Base-by-base conservation (phyloP, 257 asterid species). In the Echium plantagineum region DNA sequence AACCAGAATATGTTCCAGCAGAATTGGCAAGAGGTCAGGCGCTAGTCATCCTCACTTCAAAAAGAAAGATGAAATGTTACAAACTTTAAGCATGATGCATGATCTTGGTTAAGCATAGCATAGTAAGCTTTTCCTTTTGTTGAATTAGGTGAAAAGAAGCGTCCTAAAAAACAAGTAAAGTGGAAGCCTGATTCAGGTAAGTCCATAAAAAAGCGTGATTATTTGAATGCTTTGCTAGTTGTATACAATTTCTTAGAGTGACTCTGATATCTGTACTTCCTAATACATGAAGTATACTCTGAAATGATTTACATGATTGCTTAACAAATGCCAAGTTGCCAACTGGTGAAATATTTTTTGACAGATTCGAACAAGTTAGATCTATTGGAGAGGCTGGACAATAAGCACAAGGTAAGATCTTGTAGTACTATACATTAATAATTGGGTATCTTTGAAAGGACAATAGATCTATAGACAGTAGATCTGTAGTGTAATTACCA, bases 11-110 rank as follows among this genome's bases (percentile, higher is more conserved):
- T 70, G 64, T 82, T 63, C 95, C 95, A 7, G 90, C 82, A 30
- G 97, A 89, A 71, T 78, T 86, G 64, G 86, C 78, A 28, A 66
- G 64, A 80, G 89, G 88, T 77, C 35, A 57, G 64, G 73, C 26
- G 32, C 7, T 28, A 28, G 32, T 6, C 32, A 57, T 60, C 56
- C 48, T 55, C 55, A 57, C 52, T 46, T 46, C 52, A 42, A 58
- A 17, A 49, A 22, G 12, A 35, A 61, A 63, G 5, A 28, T 3
- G 5, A 55, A 55, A 48, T 21, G 20, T 38, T 30, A 66, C 10
- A 26, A 12, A 9, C 46, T 47, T 10, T 22, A n/a, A 22, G n/a
- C 56, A 6, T 17, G 21, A 20, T 6, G 56, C 21, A 52, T 58
- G 51, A 59, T 19, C 21, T 0, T 31, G 66, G 61, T 51, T 60